Base-by-base conservation (phyloP, 306 rosid genomes). In the Fagus sylvatica region DNA sequence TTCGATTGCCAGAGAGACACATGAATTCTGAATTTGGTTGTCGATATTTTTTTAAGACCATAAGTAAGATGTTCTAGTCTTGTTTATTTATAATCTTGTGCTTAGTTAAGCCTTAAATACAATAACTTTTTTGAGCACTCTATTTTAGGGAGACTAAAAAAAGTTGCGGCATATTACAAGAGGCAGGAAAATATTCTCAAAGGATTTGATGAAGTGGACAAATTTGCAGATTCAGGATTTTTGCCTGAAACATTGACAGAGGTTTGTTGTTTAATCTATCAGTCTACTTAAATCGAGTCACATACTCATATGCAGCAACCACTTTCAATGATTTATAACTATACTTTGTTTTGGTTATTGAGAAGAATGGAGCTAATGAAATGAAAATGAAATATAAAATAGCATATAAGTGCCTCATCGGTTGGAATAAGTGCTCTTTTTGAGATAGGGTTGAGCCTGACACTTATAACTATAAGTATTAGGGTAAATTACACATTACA, bases 181-280 rank as follows among this genome's bases (percentile, higher is more conserved):
- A 92, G 76, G 82, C 98, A 95, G 81, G 80, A 86, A 64, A 83
- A 62, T 40, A 86, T 95, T 79, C 97, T 95, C 22, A 82, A 88
- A 79, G 98, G 93, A 72, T 95, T 84, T 53, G 84, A 84, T 36
- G 96, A 93, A 84, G 88, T 93, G n/a, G 97, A 95, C 41, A 82
- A 90, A 57, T 89, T 73, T 64, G 71, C 84, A 67, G 95, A 90
- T 74, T 69, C 83, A 76, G 97, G 93, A 7, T 51, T 37, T 37
- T 66, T 88, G 55, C 93, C 96, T 36, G 90, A 82, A 74, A 78
- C 73, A 30, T 84, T 88, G 73, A 82, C 94, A 1, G 78, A 89
- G 93, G 97, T 90, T 74, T 75, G 64, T 7, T 10, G 22, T 39
- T 37, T 8, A 8, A 3, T 3, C 30, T 12, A 30, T 13, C 13